Evolutionary conservation across 768 basidiomycete genomes (phyloP).

Genomic region (Boletus rufocinnamomeus): DNA sequence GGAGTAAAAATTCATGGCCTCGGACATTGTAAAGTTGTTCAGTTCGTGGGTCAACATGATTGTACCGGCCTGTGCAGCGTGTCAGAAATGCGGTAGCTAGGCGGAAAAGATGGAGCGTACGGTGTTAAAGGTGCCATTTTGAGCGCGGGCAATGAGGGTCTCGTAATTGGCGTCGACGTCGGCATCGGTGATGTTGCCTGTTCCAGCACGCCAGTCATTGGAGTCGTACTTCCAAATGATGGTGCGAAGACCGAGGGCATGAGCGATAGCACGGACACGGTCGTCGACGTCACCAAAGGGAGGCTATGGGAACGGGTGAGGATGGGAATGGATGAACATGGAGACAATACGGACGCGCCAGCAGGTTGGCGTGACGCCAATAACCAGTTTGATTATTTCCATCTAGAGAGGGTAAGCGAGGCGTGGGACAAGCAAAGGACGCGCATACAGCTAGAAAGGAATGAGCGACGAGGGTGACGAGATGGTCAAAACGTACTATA

Average conservation of each 20-base stretch:
- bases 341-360: conserved; percentile 48
- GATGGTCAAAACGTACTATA: conserved; percentile 49
- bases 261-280: conserved; percentile 70
- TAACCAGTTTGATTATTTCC: conserved; percentile 54
- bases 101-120: conserved; percentile 27
- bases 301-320: conserved; percentile 40
- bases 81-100: not conserved
- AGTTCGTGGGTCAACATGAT: conserved; percentile 62
- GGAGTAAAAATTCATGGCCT: conserved; percentile 54
- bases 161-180: conserved; percentile 57
- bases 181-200: conserved; percentile 43
- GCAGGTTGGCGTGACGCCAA: conserved; percentile 58
- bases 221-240: conserved; percentile 74
- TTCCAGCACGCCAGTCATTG: conserved; percentile 71
- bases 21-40: conserved; percentile 62
- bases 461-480: conserved; percentile 2
- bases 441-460: conserved; percentile 27
- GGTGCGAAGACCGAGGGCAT: conserved; percentile 66
- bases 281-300: conserved; percentile 73
- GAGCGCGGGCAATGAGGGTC: conserved; percentile 48
- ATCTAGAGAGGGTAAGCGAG: conserved; percentile 34
- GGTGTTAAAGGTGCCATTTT: conserved; percentile 42
- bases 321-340: not conserved
- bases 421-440: rapidly evolving
- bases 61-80: conserved; percentile 41